These are phyloP conservation scores for Graphilbum sp. DNA, from an alignment of 2,329 filamentous ascomycete species.

Conservation along the genomic window DNA sequence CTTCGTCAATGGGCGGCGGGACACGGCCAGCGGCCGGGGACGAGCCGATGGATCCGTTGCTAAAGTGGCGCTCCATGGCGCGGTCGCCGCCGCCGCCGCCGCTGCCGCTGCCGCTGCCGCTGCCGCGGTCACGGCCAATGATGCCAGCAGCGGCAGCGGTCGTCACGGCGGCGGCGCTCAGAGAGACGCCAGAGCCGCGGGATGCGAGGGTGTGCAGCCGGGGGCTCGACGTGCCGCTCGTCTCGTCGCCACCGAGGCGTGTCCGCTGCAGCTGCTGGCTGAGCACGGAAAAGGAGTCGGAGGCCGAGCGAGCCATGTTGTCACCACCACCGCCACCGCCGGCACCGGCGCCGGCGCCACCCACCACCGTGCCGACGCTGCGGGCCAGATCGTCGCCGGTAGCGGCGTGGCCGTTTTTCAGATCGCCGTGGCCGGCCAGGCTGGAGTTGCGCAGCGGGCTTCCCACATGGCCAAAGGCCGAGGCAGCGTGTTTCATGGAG, in stretches of 20 bases:
- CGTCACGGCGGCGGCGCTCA: slow-evolving; percentile 15
- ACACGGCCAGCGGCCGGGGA: slow-evolving; percentile 38
- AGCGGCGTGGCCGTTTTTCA: slow-evolving; percentile 3
- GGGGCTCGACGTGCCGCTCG: slow-evolving; percentile 25
- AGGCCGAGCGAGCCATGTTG: background rate
- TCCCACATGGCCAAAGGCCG: slow-evolving; percentile 50
- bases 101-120: slow-evolving; percentile 15
- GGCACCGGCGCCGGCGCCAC: slow-evolving; percentile 6
- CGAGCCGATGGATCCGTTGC: slow-evolving; percentile 40
- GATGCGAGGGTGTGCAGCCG: slow-evolving; percentile 33
- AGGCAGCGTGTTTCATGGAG: slow-evolving; percentile 26
- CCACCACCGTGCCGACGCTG: too few relatives aligned
- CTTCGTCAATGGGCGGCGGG: slow-evolving; percentile 49
- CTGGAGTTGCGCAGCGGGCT: slow-evolving; percentile 48
- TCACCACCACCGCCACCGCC: slow-evolving; percentile 24
- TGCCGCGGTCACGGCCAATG: slow-evolving; percentile 12
- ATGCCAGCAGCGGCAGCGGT: too few relatives aligned
- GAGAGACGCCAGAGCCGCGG: slow-evolving; percentile 20
- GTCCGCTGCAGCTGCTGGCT: slow-evolving; percentile 48
- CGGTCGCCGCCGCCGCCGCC: slow-evolving; percentile 19
- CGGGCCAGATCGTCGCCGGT: too few relatives aligned
- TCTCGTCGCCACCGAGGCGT: slow-evolving; percentile 29
- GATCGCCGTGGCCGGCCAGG: slow-evolving; percentile 30
- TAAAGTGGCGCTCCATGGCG: slow-evolving; percentile 38
- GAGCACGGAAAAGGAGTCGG: slow-evolving; percentile 39